Evolutionary conservation across 192 early-diverging fungal genomes (phyloP).

Genomic region (Gonapodya sp.): DNA sequence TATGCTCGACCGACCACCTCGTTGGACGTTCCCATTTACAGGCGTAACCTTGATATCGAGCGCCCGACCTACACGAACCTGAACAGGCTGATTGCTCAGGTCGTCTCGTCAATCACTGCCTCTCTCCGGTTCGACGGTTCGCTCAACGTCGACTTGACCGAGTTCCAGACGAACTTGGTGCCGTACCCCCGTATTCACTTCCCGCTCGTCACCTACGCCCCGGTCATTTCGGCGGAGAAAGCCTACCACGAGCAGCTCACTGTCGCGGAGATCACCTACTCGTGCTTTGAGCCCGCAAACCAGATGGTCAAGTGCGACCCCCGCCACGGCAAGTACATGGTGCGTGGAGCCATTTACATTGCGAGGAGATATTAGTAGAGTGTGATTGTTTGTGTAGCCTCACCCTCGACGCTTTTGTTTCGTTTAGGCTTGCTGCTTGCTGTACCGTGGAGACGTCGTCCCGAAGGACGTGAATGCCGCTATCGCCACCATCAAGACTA

Average conservation of each 20-base stretch:
- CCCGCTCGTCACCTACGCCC: conserved; percentile 96
- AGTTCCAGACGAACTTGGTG: conserved; percentile 99
- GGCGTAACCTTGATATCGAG: conserved; percentile 90
- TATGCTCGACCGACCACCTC: no score
- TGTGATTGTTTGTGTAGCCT: background rate
- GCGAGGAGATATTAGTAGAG: background rate
- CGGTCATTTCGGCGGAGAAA: conserved; percentile 21
- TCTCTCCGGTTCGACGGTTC: conserved; percentile 98
- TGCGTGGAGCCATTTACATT: conserved; percentile 6
- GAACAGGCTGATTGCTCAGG: conserved; percentile 96
- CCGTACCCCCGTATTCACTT: conserved; percentile 99
- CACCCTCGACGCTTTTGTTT: background rate
- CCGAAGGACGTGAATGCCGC: conserved; percentile 22
- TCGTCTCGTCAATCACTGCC: conserved; percentile 98
- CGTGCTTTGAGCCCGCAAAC: conserved; percentile 22
- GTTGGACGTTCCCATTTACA: no score
- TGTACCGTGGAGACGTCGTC: conserved; percentile 18
- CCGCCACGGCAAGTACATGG: conserved; percentile 23
- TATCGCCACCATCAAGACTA: conserved; percentile 21
- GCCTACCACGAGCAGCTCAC: conserved; percentile 23
- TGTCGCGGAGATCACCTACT: conserved; percentile 21
- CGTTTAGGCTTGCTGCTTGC: conserved; percentile 10
- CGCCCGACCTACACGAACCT: conserved; percentile 95
- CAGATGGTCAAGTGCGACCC: conserved; percentile 24
- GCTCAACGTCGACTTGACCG: conserved; percentile 96